Evolutionary conservation across 2,329 filamentous ascomycete species (phyloP), one percentile per base, ranked within the genome.

Genomic region (Thielaviopsis musarum): DNA sequence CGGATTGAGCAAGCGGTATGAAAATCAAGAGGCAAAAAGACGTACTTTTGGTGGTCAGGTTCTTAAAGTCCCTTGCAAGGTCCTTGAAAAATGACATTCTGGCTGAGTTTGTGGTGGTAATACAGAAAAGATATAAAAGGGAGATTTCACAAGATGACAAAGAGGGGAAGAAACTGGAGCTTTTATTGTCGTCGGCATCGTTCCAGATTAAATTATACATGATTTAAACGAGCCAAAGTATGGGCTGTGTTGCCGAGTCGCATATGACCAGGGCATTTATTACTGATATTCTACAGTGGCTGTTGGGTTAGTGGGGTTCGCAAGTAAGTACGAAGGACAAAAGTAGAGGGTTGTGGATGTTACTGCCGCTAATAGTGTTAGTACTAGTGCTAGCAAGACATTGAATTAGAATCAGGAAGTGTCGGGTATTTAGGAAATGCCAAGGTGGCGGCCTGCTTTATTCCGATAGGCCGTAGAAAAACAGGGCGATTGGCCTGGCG

Each of bases 71-170:
- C 64, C 72, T 68, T 61, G 70, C 68, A 54, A 75, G 64, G 64
- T 73, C 73, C 63, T 71, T 72, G 66, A 74, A 71, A 65, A 75
- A 75, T 41, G 73, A 75, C 73, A 75, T 75, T 63, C 58, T 68
- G 65, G 55, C n/a, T 9, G 21, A 52, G 24, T 30, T 13, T 21
- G 48, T 53, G 34, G 49, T 22, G 3, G 10, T 49, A n/a, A 21
- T 19, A 10, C 17, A 21, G n/a, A 49, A 49, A n/a, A 12, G 21
- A 54, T 48, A 24, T 0, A 24, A 38, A 34, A 59, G 26, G n/a
- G 54, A 54, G 24, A 54, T 15, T n/a, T 7, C 21, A 21, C n/a
- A 17, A 7, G 15, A n/a, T n/a, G 19, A 13, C 26, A 54, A 28
- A 28, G 13, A 52, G n/a, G n/a, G 12, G 21, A 52, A 21, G 51